A percentile compares a stretch with the other conserved stretches of the same genome.
Conservation (phyloP, 1,139 yeast species). For the Debaryomycetaceae sp. region DNA sequence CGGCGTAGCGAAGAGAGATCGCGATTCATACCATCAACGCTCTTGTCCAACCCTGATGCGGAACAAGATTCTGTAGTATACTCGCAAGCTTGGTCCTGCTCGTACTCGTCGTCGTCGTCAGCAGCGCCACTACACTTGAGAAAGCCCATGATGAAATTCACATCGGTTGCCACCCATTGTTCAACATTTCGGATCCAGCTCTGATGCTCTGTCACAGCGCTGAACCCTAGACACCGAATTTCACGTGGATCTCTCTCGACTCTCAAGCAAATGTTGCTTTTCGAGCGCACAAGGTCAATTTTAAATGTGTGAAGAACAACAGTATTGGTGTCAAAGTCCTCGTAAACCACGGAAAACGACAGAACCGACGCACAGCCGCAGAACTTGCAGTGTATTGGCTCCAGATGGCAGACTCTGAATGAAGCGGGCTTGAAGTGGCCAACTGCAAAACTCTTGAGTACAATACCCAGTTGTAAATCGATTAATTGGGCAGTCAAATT, state of each 20-base stretch:
- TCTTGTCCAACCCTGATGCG: background rate
- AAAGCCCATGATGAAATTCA: constrained; percentile 70
- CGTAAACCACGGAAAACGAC: constrained; percentile 62
- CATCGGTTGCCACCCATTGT: constrained; percentile 70
- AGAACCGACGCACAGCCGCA: constrained; percentile 83
- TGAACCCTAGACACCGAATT: constrained; percentile 79
- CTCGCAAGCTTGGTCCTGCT: constrained; percentile 1
- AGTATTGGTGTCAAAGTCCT: constrained; percentile 45
- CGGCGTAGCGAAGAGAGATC: constrained; percentile 14
- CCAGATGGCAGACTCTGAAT: constrained; percentile 64
- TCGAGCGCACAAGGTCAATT: constrained; percentile 58
- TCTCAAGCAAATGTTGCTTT: constrained; percentile 70
- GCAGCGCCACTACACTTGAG: constrained; percentile 25
- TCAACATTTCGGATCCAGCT: constrained; percentile 57
- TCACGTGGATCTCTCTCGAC: constrained; percentile 90
- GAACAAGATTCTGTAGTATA: background rate
- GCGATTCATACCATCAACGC: constrained; percentile 4
- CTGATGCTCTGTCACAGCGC: constrained; percentile 59
- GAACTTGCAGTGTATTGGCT: constrained; percentile 79
- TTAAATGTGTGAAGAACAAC: constrained; percentile 65
- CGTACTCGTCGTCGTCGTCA: constrained; percentile 4
- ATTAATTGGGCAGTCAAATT: constrained; percentile 50
- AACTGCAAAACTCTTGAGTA: constrained; percentile 42
- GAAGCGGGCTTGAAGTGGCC: constrained; percentile 54
- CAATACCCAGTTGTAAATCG: constrained; percentile 71